Percentiles rank a stretch among this genome's conserved stretches.
Conservation (phyloP, 2,329 filamentous ascomycete genomes). For the Botrytis pseudocinerea region DNA sequence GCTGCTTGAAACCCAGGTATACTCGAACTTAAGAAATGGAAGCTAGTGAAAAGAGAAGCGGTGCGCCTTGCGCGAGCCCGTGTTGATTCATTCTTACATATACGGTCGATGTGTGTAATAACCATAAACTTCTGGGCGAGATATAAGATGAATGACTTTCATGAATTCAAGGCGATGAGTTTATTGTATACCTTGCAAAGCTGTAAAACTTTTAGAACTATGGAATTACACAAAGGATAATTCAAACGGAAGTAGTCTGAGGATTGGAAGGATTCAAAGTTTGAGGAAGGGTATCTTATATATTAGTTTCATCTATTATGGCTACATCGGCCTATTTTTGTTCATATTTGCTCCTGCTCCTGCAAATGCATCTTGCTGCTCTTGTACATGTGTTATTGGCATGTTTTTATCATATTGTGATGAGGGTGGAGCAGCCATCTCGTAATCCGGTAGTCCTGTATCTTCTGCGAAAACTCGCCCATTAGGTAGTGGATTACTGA, state of each 20-base stretch:
- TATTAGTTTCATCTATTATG: conserved; percentile 2
- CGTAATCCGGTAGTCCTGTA: not conserved
- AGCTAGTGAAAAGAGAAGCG: not conserved
- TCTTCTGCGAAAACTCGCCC: not conserved
- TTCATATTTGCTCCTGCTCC: not conserved
- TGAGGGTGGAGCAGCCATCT: not conserved
- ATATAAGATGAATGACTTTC: not conserved
- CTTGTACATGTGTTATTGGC: not conserved
- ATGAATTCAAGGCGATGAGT: not conserved
- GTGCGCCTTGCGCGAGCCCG: not conserved
- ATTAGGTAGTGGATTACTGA: not conserved
- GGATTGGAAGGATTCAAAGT: not conserved
- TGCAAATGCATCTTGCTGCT: not conserved
- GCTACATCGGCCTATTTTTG: not conserved
- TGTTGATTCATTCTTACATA: not conserved
- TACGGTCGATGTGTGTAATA: not conserved
- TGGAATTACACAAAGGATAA: not conserved
- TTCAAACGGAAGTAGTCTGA: not conserved
- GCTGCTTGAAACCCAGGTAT: not conserved
- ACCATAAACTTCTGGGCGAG: not conserved
- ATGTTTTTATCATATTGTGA: not conserved
- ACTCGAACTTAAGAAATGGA: not conserved
- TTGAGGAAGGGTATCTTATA: not conserved
- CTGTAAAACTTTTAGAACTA: not conserved
- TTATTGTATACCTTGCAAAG: not conserved